phyloP scores from a whole-genome alignment of 495 filamentous ascomycete species.

The Penicillium canescens region DNA sequence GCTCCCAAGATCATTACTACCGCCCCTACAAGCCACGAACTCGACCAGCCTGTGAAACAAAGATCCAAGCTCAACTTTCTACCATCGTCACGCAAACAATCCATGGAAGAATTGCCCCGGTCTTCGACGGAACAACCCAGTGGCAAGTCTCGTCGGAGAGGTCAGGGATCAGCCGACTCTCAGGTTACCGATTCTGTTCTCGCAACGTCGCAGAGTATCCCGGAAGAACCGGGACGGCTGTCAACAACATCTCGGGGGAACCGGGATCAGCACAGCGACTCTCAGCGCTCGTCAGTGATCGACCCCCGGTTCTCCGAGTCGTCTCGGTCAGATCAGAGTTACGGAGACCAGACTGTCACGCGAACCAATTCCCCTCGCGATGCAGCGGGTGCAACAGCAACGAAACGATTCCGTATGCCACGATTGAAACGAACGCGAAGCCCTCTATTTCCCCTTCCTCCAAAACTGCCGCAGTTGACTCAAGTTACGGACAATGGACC shows the following conservation, averaged over 20 bases:
- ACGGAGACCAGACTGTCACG: conserved; percentile 63
- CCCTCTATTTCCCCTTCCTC: conserved; percentile 84
- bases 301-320: conserved; percentile 83
- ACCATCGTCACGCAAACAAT: conserved; percentile 32
- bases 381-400: conserved; percentile 46
- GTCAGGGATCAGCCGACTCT: conserved; percentile 34
- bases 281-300: conserved; percentile 65
- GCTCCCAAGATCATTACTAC: conserved; percentile 94
- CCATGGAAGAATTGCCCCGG: conserved; percentile 34
- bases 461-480: conserved; percentile 50
- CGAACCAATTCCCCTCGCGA: conserved; percentile 31
- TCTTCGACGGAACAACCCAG: conserved; percentile 14
- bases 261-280: conserved; percentile 66
- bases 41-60: conserved; percentile 52
- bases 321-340: conserved; percentile 85
- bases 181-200: conserved; percentile 42
- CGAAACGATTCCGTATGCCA: conserved; percentile 77
- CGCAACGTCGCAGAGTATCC: conserved; percentile 53
- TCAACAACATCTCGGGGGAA: conserved; percentile 52
- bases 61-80: conserved; percentile 38
- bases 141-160: conserved; percentile 19
- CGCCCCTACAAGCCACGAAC: conserved; percentile 72
- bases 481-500: conserved; percentile 23
- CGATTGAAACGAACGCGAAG: conserved; percentile 79
- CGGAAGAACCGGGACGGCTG: conserved; percentile 68